A percentile compares a stretch with the other conserved stretches of the same genome.
These are phyloP conservation scores for Hymenoscyphus scutula DNA, from an alignment of 2,329 filamentous ascomycete genomes.

Conservation along the genomic window DNA sequence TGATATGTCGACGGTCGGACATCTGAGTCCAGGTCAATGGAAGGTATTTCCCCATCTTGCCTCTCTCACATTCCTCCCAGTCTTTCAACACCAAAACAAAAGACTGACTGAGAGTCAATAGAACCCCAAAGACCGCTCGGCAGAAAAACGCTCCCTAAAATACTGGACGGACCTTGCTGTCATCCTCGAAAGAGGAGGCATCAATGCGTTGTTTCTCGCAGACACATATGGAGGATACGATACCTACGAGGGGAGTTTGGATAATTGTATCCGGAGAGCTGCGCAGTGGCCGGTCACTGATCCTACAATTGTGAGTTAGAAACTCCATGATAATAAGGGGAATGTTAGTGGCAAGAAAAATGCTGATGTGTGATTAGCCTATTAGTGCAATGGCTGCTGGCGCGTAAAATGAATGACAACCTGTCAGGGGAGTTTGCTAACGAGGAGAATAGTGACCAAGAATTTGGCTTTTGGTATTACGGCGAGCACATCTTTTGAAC, in stretches of 20 bases:
- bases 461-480: conserved; percentile 67
- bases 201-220: conserved; percentile 64
- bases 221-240: conserved; percentile 61
- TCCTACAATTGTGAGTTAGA: conserved; percentile 54
- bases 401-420: not conserved
- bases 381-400: conserved; percentile 64
- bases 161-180: conserved; percentile 66
- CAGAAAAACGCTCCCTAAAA: conserved; percentile 56
- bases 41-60: conserved; percentile 46
- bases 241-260: conserved; percentile 57
- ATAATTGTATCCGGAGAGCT: conserved; percentile 58
- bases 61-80: not conserved
- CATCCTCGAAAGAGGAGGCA: conserved; percentile 57
- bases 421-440: not conserved
- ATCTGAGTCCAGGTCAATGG: conserved; percentile 66
- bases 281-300: conserved; percentile 71
- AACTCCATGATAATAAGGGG: no score
- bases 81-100: not conserved
- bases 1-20: conserved; percentile 64
- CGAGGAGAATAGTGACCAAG: conserved; percentile 47
- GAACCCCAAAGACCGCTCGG: conserved; percentile 60
- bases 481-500: conserved; percentile 62
- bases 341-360: not conserved
- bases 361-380: conserved; percentile 40
- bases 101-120: conserved; percentile 28